phyloP scores from a whole-genome alignment of 306 rosid genomes.

The Sicyos edulis region DNA sequence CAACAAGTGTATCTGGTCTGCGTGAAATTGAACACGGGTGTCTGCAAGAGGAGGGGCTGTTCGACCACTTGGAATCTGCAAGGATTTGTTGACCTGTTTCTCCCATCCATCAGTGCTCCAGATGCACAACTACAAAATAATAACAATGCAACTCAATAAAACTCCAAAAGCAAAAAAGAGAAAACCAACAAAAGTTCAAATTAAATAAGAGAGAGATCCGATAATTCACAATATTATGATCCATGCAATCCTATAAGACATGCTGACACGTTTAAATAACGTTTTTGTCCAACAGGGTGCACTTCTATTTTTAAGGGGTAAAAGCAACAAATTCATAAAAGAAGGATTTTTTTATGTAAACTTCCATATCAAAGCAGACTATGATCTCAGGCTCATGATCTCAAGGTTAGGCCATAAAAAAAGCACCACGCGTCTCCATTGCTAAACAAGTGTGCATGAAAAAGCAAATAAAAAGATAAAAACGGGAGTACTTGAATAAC shows the following conservation, averaged over 20 bases:
- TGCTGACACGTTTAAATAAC: neutral
- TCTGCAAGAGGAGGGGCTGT: conserved; percentile 69
- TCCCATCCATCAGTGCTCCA: conserved; percentile 99
- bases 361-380: conserved; percentile 7
- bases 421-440: neutral
- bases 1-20: conserved; percentile 78
- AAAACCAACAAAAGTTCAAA: neutral
- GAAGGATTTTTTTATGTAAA: neutral
- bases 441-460: neutral
- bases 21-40: conserved; percentile 92
- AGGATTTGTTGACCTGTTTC: conserved; percentile 61
- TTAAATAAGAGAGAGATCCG: neutral
- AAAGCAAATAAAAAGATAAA: neutral
- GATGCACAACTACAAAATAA: conserved; percentile 68
- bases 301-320: neutral
- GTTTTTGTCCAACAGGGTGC: neutral
- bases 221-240: neutral
- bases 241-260: neutral
- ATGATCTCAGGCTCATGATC: neutral
- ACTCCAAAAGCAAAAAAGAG: neutral
- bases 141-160: conserved; percentile 7
- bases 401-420: conserved; percentile 10
- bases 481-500: neutral
- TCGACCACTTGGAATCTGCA: conserved; percentile 70
- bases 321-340: neutral